Base-by-base conservation (phyloP, 768 basidiomycete species). In the Lactifluus piperatus region DNA sequence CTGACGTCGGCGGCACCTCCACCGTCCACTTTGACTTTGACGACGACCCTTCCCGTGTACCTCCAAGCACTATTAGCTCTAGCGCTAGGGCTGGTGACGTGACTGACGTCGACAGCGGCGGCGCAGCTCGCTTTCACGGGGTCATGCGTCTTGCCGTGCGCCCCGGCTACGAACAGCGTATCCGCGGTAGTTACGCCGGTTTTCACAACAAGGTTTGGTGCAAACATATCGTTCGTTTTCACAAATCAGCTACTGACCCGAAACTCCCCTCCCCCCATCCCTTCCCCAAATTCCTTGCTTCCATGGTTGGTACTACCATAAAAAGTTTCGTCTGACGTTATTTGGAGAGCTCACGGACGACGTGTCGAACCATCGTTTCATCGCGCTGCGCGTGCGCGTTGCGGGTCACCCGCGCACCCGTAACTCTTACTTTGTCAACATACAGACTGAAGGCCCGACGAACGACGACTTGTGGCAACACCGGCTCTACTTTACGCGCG, bases 401-500 rank as follows among this genome's bases (percentile, higher is more conserved):
- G 80, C 80, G 26, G 94, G 93, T 3, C 83, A 91, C 63, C 82
- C 84, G 22, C 77, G 81, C 41, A 88, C 88, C 41, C 81, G 84
- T 62, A 83, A 82, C 64, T 85, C 89, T n/a, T 97, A 93, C 76
- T 94, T 88, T 65, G 87, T 92, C 49, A 97, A 98, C 72, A 74
- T 97, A 47, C 94, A 97, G 70, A 95, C 93, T 2, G 88, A 92
- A 52, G 88, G 89, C 0, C 78, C 82, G 45, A 77, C 89, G 50
- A 80, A 83, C 51, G 86, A 84, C 37, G 92, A 95, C 69, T 75
- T 98, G n/a, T 98, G 90, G 86, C 95, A 97, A 68, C 94, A 97
- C 65, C 81, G 91, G 34, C 76, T 98, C n/a, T 90, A 81, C 72
- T 88, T 94, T 69, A 75, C 79, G 51, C 78, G 81, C 55, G 73